A percentile compares a stretch with the other conserved stretches of the same genome.
These are phyloP conservation scores for Sungouiozyma intestinalis DNA, from an alignment of 805 yeast genomes.

Conservation along the genomic window DNA sequence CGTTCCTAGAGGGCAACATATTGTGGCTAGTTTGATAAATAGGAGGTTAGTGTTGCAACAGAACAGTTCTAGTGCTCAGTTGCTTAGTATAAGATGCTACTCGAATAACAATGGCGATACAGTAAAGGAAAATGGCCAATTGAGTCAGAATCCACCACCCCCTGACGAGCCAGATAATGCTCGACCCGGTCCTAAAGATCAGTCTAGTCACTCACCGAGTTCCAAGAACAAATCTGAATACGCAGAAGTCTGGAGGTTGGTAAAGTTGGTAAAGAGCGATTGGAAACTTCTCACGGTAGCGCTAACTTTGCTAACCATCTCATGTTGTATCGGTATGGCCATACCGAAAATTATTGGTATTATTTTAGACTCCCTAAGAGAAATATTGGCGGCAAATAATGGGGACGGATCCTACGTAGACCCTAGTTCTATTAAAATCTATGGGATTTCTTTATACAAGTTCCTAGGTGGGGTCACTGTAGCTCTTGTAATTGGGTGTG, in stretches of 20 bases:
- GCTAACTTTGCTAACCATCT: constrained; percentile 34
- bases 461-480: constrained; percentile 52
- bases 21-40: neutral
- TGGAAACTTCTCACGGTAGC: constrained; percentile 35
- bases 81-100: neutral
- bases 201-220: constrained; percentile 7
- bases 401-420: constrained; percentile 1
- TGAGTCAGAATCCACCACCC: neutral
- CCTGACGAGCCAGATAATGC: neutral
- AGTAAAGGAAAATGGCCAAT: no score
- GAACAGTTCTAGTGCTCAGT: neutral
- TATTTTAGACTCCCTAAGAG: constrained; percentile 37
- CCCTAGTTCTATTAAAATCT: constrained; percentile 1
- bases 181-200: neutral
- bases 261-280: constrained; percentile 37
- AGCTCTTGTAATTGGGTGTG: constrained; percentile 53
- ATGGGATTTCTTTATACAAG: constrained; percentile 27
- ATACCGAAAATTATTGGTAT: constrained; percentile 48
- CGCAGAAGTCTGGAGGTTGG: constrained; percentile 25
- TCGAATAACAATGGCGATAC: neutral
- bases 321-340: constrained; percentile 42
- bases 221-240: constrained; percentile 8
- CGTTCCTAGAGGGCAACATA: neutral
- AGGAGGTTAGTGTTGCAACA: neutral
- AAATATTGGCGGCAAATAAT: neutral